Evolutionary conservation across 805 yeast genomes (phyloP).

Genomic region (Candida arabinofermentans): DNA sequence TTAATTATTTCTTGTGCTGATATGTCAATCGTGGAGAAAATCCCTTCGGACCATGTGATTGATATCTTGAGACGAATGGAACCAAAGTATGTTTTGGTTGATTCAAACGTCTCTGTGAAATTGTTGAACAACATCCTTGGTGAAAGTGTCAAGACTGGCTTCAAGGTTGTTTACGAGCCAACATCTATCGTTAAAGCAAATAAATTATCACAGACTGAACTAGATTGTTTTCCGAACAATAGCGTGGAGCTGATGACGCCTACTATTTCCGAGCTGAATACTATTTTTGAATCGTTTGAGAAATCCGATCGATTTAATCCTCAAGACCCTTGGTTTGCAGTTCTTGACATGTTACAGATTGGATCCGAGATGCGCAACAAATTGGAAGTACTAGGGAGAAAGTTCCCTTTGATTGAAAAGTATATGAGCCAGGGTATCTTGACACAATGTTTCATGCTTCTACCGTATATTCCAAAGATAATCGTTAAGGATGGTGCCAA

Average conservation of each 20-base stretch:
- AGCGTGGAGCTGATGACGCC: slow-evolving; percentile 56
- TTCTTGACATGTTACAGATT: slow-evolving; percentile 56
- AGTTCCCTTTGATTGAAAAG: slow-evolving; percentile 23
- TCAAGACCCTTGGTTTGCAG: slow-evolving; percentile 68
- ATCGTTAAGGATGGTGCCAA: slow-evolving; percentile 62
- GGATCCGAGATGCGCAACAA: slow-evolving; percentile 43
- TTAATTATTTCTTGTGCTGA: slow-evolving; percentile 78
- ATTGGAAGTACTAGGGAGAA: slow-evolving; percentile 33
- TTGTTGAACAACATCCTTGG: slow-evolving; percentile 37
- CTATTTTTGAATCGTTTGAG: slow-evolving; percentile 49
- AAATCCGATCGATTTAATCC: slow-evolving; percentile 42
- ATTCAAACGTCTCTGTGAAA: slow-evolving; percentile 57
- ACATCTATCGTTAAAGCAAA: slow-evolving; percentile 66
- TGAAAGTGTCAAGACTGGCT: slow-evolving; percentile 14
- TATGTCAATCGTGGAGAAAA: slow-evolving; percentile 63
- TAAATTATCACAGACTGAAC: slow-evolving; percentile 36
- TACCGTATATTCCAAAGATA: slow-evolving; percentile 69
- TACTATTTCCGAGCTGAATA: slow-evolving; percentile 56
- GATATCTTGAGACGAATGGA: slow-evolving; percentile 35
- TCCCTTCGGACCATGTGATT: slow-evolving; percentile 40
- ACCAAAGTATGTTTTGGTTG: slow-evolving; percentile 56
- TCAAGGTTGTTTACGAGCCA: slow-evolving; percentile 62
- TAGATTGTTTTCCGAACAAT: slow-evolving; percentile 47
- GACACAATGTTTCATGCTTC: slow-evolving; percentile 65
- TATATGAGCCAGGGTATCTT: slow-evolving; percentile 43